phyloP scores from a whole-genome alignment of 495 filamentous ascomycete genomes.

The Aspergillus nidulans region DNA sequence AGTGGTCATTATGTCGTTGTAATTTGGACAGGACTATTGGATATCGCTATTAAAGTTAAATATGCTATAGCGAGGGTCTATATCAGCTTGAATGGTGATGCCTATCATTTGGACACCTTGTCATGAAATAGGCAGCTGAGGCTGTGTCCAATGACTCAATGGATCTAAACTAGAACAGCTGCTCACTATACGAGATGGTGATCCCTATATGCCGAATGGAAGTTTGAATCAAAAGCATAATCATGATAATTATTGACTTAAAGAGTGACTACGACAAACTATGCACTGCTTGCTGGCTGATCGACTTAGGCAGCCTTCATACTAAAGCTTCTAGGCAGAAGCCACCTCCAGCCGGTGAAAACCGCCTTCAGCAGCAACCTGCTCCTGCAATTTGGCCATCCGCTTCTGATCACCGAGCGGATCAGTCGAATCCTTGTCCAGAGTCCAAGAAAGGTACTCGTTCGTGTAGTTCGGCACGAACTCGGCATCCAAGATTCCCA shows the following conservation, averaged over 20 bases:
- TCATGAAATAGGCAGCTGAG: no score
- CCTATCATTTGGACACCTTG: background rate
- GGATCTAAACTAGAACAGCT: no score
- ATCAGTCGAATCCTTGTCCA: slow-evolving; percentile 56
- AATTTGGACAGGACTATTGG: no score
- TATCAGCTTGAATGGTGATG: background rate
- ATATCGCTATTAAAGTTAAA: no score
- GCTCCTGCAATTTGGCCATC: slow-evolving; percentile 56
- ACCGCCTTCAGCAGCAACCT: slow-evolving; percentile 48
- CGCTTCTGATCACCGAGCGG: slow-evolving; percentile 63
- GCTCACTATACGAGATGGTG: no score
- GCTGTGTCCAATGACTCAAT: no score
- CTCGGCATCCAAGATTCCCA: slow-evolving; percentile 51
- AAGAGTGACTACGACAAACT: no score
- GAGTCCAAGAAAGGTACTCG: slow-evolving; percentile 54
- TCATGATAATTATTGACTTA: no score
- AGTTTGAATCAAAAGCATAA: no score
- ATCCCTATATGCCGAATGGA: no score
- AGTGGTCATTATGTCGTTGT: background rate
- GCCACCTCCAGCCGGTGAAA: slow-evolving; percentile 37
- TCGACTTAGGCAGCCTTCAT: no score
- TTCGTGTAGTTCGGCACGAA: slow-evolving; percentile 69
- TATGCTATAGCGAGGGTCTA: background rate
- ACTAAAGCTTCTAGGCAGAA: slow-evolving; percentile 21
- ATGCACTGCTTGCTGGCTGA: no score